Conservation (phyloP, 2,329 filamentous ascomycete genomes). For the Lecanicillium sp. region DNA sequence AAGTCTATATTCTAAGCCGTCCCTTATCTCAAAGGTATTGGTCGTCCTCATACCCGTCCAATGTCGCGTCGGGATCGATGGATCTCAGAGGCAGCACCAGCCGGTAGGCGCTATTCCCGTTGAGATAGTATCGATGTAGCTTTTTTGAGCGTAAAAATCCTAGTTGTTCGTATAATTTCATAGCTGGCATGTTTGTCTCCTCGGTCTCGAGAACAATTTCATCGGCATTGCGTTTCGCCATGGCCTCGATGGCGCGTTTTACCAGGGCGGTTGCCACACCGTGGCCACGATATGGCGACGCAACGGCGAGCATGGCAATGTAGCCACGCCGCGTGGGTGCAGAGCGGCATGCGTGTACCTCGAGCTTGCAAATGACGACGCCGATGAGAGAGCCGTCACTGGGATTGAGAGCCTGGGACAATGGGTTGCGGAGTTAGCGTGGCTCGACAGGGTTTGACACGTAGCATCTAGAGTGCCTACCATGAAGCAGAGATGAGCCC, state of each 20-base stretch:
- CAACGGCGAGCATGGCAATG: conserved; percentile 97
- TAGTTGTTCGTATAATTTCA: conserved; percentile 86
- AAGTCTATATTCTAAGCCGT: background rate
- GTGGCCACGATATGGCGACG: conserved; percentile 67
- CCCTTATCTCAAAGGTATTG: conserved; percentile 10
- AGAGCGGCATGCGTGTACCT: conserved; percentile 79
- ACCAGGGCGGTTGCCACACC: conserved; percentile 88
- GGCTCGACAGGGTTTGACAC: too few relatives aligned
- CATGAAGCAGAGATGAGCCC: conserved; percentile 96
- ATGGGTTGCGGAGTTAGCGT: conserved; percentile 1
- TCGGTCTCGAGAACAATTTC: conserved; percentile 96
- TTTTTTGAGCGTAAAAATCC: conserved; percentile 91
- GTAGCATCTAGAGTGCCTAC: too few relatives aligned
- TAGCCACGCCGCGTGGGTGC: conserved; percentile 72
- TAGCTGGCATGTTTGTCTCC: conserved; percentile 81
- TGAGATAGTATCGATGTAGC: conserved; percentile 90
- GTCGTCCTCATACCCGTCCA: conserved; percentile 27
- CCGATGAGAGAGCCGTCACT: conserved; percentile 63
- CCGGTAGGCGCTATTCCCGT: conserved; percentile 90
- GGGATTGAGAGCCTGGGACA: conserved; percentile 56
- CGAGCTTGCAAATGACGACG: conserved; percentile 91
- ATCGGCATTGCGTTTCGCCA: conserved; percentile 76
- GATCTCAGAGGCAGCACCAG: conserved; percentile 72
- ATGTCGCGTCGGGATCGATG: conserved; percentile 30
- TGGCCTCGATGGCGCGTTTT: conserved; percentile 82